These are phyloP conservation scores for Panus rudis DNA, from an alignment of 768 basidiomycete species.

Conservation along the genomic window DNA sequence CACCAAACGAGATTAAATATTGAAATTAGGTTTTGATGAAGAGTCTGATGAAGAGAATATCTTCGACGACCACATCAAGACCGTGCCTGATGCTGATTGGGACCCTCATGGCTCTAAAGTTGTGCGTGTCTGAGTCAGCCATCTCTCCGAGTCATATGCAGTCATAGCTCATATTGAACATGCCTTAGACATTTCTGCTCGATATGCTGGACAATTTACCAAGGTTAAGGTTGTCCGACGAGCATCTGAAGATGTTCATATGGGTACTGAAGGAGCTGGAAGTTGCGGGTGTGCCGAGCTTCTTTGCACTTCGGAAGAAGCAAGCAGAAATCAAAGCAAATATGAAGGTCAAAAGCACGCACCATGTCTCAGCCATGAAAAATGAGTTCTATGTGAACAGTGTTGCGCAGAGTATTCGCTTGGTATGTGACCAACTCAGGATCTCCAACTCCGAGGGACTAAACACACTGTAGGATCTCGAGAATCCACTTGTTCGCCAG, in stretches of 20 bases:
- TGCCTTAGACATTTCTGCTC: conserved; percentile 27
- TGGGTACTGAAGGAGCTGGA: conserved; percentile 27
- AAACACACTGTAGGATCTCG: conserved; percentile 10
- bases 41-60: too few species aligned
- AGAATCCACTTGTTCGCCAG: conserved; percentile 6
- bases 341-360: conserved; percentile 9
- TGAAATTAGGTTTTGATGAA: too few species aligned
- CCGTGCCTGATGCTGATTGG: too few species aligned
- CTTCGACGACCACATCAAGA: too few species aligned
- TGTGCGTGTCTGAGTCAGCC: too few species aligned
- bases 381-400: conserved; percentile 26
- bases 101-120: too few species aligned
- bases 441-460: neutral
- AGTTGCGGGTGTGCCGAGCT: conserved; percentile 25
- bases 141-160: too few species aligned
- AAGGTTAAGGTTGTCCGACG: conserved; percentile 25
- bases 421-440: conserved; percentile 2
- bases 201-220: conserved; percentile 28
- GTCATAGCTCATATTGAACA: too few species aligned
- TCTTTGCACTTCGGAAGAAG: conserved; percentile 17
- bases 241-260: conserved; percentile 24
- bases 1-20: too few species aligned
- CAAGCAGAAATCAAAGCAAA: conserved; percentile 18
- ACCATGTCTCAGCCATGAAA: conserved; percentile 18
- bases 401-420: neutral